Percentiles rank a stretch among this genome's conserved stretches.
Evolutionary conservation across 371 early-diverging fungal species (phyloP).

Genomic region (Mucor irregularis): DNA sequence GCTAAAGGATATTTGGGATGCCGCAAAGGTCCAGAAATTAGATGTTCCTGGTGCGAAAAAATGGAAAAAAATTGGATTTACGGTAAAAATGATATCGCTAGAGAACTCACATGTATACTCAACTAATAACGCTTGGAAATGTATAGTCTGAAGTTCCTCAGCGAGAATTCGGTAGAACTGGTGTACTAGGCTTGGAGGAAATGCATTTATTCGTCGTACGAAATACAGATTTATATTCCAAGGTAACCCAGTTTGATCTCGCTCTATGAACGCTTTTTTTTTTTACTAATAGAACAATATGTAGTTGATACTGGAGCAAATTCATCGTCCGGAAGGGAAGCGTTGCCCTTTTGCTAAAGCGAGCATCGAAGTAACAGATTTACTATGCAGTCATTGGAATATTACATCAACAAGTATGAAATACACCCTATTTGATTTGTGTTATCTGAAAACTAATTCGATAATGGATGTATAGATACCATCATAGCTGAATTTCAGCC

Average conservation of each 20-base stretch:
- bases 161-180: slow-evolving; percentile 66
- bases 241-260: no score
- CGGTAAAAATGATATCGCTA: no score
- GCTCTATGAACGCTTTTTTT: neutral
- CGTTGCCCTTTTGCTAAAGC: slow-evolving; percentile 71
- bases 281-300: neutral
- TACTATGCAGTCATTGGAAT: slow-evolving; percentile 73
- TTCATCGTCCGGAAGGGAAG: slow-evolving; percentile 54
- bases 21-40: slow-evolving; percentile 47
- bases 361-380: slow-evolving; percentile 68
- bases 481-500: slow-evolving; percentile 66
- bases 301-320: slow-evolving; percentile 58
- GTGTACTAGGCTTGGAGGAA: slow-evolving; percentile 65
- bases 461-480: slow-evolving; percentile 24
- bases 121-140: neutral
- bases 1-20: slow-evolving; percentile 62
- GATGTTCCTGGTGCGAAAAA: slow-evolving; percentile 41
- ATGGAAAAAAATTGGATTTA: slow-evolving; percentile 73
- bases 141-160: slow-evolving; percentile 62
- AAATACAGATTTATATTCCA: slow-evolving; percentile 50
- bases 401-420: slow-evolving; percentile 58
- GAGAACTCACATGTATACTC: no score
- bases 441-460: neutral
- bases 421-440: neutral
- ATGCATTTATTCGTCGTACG: slow-evolving; percentile 59